Conservation (phyloP, 129 eudicot species). For the Flaveria robusta region DNA sequence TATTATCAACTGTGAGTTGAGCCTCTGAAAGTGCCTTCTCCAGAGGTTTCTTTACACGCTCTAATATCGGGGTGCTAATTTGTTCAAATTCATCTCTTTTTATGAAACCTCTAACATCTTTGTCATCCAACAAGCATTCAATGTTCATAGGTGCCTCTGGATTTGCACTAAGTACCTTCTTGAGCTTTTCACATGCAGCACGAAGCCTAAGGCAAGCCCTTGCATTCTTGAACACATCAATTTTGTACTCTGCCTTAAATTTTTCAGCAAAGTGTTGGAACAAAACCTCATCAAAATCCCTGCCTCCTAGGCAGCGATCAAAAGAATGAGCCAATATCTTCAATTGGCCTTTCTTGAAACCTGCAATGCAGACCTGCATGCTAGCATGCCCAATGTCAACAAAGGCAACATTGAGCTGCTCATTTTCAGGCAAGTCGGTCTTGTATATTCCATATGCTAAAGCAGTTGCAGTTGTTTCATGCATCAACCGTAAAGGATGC, state of each 20-base stretch:
- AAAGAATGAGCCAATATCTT: slow-evolving; percentile 82
- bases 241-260: slow-evolving; percentile 73
- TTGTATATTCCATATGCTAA: slow-evolving; percentile 93
- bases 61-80: slow-evolving; percentile 77
- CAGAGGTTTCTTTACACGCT: slow-evolving; percentile 82
- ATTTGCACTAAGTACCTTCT: slow-evolving; percentile 93
- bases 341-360: slow-evolving; percentile 88
- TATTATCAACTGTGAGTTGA: slow-evolving; percentile 57
- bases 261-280: slow-evolving; percentile 89
- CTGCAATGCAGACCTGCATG: slow-evolving; percentile 91
- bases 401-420: slow-evolving; percentile 80
- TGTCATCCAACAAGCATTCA: slow-evolving; percentile 87
- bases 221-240: slow-evolving; percentile 82
- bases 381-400: slow-evolving; percentile 96
- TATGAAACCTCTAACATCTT: slow-evolving; percentile 79
- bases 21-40: slow-evolving; percentile 88
- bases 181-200: slow-evolving; percentile 81
- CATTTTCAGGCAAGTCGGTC: slow-evolving; percentile 91
- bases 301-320: slow-evolving; percentile 79
- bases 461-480: slow-evolving; percentile 96
- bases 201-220: slow-evolving; percentile 89
- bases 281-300: slow-evolving; percentile 87
- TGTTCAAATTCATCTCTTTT: slow-evolving; percentile 89
- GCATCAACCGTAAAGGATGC: slow-evolving; percentile 84
- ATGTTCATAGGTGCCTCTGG: slow-evolving; percentile 96